Evolutionary conservation across 805 yeast genomes (phyloP).

Genomic region (Sugiyamaella qingdaonensis): DNA sequence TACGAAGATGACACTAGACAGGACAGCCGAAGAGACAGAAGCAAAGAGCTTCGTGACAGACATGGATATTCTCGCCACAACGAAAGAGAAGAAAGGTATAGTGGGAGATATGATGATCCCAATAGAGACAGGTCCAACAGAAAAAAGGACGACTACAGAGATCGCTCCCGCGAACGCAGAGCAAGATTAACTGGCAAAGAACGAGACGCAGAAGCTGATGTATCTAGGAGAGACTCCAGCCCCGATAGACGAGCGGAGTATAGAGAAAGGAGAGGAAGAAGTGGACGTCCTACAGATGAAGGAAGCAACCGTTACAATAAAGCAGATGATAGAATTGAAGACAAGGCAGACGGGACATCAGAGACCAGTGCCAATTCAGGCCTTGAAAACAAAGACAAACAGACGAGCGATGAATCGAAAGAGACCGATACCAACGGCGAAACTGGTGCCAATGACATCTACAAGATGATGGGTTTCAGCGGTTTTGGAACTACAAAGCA

Average conservation of each 20-base stretch:
- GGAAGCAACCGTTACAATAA: too few relatives aligned
- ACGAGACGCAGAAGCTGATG: too few relatives aligned
- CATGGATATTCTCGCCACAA: neutral
- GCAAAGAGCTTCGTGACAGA: neutral
- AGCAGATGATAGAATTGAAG: neutral
- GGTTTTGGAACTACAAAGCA: slow-evolving; percentile 41
- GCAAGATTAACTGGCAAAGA: neutral
- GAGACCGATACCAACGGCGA: neutral
- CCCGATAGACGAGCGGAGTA: neutral
- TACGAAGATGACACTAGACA: neutral
- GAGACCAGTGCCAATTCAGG: neutral
- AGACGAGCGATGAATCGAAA: neutral
- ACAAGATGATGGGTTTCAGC: slow-evolving; percentile 42
- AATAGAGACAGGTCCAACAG: neutral
- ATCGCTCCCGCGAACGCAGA: neutral
- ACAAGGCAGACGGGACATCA: neutral
- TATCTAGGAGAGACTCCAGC: neutral
- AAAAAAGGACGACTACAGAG: neutral
- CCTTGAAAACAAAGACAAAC: neutral
- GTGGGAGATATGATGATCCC: neutral
- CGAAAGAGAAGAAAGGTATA: slow-evolving; percentile 1
- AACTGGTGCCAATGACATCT: slow-evolving; percentile 20
- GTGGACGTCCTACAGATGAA: neutral
- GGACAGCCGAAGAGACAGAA: neutral
- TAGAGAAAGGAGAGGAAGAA: neutral